Evolutionary conservation across 495 filamentous ascomycete species (phyloP), one percentile per base, ranked within the genome.

Genomic region (Beverwykella pulmonaria): DNA sequence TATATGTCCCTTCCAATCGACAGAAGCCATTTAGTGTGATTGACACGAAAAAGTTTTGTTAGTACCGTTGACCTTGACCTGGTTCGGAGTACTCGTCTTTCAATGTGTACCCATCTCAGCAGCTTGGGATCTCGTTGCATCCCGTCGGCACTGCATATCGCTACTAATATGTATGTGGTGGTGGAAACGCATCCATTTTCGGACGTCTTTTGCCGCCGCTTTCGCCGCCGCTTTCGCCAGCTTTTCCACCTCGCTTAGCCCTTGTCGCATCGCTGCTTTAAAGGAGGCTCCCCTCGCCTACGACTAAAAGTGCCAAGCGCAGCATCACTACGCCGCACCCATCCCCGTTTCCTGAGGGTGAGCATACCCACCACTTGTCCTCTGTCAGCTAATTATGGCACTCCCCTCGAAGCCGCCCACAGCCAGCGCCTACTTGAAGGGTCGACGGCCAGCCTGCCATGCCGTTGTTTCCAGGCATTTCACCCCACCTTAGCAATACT

Each of bases 91-190:
- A 4, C n/a, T 53, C n/a, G n/a, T 62, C 19, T 44, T 62, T n/a
- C 59, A 54, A 50, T 62, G 59, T 50, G 17, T 41, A n/a, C 59
- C 47, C 9, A 27, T 62, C 23, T 17, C n/a, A n/a, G 59, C 46
- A 9, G 59, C 47, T 36, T 62, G 46, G 59, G 25, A 62, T 39
- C 32, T 20, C 26, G n/a, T n/a, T n/a, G n/a, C n/a, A n/a, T n/a
- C n/a, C n/a, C n/a, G n/a, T n/a, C n/a, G n/a, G n/a, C n/a, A n/a
- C n/a, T n/a, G n/a, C n/a, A 34, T 34, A 34, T 34, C 12, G 12
- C 53, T 34, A 15, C 10, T 14, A 5, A 53, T 53, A 53, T 23
- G 7, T 53, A n/a, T 53, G 50, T 53, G n/a, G 7, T 2, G 10
- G 50, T 53, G 26, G 20, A 53, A 53, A 25, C 9, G 26, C 50